These are phyloP conservation scores for Colletotrichum viniferum DNA, from an alignment of 2,329 filamentous ascomycete genomes.

Conservation along the genomic window DNA sequence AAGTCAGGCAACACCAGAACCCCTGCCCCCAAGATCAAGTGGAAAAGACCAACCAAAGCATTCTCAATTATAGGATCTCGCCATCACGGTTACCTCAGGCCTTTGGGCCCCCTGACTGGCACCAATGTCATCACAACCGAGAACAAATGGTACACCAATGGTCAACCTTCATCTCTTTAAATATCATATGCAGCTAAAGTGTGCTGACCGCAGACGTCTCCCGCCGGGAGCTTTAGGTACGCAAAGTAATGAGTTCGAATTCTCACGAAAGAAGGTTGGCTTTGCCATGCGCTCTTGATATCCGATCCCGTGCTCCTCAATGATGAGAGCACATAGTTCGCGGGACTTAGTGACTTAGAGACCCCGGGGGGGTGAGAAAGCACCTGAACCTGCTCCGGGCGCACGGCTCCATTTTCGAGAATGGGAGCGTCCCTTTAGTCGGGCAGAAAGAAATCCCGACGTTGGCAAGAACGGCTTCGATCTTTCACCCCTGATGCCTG, in stretches of 20 bases:
- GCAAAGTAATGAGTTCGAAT: too few relatives aligned
- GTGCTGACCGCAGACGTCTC: rapidly evolving
- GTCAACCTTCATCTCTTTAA: not conserved
- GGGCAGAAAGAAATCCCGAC: not conserved
- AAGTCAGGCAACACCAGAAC: not conserved
- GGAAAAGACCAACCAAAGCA: not conserved
- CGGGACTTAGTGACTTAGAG: not conserved
- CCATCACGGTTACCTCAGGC: not conserved
- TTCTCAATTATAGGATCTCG: not conserved
- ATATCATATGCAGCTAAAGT: rapidly evolving
- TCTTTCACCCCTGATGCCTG: not conserved
- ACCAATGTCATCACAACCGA: not conserved
- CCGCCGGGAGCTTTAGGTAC: not conserved
- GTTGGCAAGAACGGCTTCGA: not conserved
- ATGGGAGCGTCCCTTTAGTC: not conserved
- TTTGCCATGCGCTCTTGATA: not conserved
- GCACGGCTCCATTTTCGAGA: not conserved
- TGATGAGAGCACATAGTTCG: rapidly evolving
- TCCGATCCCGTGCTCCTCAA: not conserved
- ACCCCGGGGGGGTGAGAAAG: rapidly evolving
- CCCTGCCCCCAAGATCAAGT: not conserved
- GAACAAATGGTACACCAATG: not conserved
- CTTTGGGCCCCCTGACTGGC: rapidly evolving
- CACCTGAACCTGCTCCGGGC: not conserved
- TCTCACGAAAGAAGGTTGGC: too few relatives aligned